phyloP scores from a whole-genome alignment of 140 eudicot species.

The Senecio squalidus region DNA sequence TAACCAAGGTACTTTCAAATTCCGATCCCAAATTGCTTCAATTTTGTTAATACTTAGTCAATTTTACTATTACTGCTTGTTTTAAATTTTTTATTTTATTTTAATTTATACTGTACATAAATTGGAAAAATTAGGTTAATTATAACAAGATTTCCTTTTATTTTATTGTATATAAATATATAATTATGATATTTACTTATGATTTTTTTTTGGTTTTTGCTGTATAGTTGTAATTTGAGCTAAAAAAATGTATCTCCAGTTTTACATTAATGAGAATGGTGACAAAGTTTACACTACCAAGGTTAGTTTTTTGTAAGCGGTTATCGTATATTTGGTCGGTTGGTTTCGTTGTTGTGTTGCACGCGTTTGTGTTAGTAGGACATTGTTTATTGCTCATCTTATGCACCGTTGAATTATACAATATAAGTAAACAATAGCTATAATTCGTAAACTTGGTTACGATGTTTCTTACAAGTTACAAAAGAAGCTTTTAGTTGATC shows the following conservation, averaged over 20 bases:
- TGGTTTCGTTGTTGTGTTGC: background rate
- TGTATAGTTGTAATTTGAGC: background rate
- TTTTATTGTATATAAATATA: background rate
- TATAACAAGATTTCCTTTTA: too few species aligned
- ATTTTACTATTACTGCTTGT: too few species aligned
- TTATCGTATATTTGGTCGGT: background rate
- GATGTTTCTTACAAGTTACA: too few species aligned
- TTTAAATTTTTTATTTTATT: too few species aligned
- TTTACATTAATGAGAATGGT: constrained; percentile 89
- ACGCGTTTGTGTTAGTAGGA: too few species aligned
- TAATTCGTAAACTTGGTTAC: too few species aligned
- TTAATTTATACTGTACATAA: too few species aligned
- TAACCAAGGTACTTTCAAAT: background rate
- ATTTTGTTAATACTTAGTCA: background rate
- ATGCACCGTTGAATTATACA: too few species aligned
- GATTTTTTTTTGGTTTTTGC: constrained; percentile 8
- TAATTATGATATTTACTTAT: background rate
- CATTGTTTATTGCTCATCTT: too few species aligned
- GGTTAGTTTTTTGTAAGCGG: constrained; percentile 29
- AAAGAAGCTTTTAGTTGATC: too few species aligned
- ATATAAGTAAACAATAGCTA: too few species aligned
- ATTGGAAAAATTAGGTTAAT: too few species aligned
- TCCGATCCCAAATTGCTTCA: background rate
- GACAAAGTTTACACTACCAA: constrained; percentile 95
- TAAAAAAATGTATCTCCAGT: constrained; percentile 93